These are phyloP conservation scores for Neoscytalidium dimidiatum DNA, from an alignment of 2,329 filamentous ascomycete genomes.

Conservation along the genomic window DNA sequence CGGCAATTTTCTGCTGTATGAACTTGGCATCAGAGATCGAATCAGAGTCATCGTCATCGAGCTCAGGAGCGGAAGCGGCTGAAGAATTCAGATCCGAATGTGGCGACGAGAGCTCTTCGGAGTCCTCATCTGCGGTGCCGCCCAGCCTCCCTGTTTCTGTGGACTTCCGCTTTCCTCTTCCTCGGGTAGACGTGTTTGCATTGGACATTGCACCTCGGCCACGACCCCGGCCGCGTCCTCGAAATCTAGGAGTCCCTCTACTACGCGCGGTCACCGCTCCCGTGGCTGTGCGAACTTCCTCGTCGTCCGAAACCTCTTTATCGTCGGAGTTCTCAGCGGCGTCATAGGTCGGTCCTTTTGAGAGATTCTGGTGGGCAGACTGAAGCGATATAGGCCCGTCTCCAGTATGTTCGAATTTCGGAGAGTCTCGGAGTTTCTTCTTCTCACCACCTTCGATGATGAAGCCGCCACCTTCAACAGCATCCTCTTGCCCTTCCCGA, in stretches of 20 bases:
- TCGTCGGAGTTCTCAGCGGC: neutral
- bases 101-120: neutral
- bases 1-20: neutral
- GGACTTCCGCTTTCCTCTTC: neutral
- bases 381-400: slow-evolving; percentile 37
- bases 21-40: neutral
- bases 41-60: neutral
- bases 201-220: slow-evolving; percentile 21
- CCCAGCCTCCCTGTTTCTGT: neutral
- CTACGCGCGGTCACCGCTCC: neutral
- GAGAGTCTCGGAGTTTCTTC: neutral
- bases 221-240: slow-evolving; percentile 24
- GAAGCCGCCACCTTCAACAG: slow-evolving; percentile 31
- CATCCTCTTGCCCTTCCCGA: slow-evolving; percentile 37
- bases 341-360: slow-evolving; percentile 3
- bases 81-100: neutral
- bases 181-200: neutral
- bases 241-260: slow-evolving; percentile 9
- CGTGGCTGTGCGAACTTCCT: neutral
- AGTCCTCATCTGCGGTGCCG: neutral
- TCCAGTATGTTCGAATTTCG: slow-evolving; percentile 18
- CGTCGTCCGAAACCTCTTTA: slow-evolving; percentile 13
- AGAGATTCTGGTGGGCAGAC: slow-evolving; percentile 29
- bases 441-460: slow-evolving; percentile 36
- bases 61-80: neutral